Base-by-base conservation (phyloP, 1,284 basidiomycete genomes). In the Moesziomyces aphidis region DNA sequence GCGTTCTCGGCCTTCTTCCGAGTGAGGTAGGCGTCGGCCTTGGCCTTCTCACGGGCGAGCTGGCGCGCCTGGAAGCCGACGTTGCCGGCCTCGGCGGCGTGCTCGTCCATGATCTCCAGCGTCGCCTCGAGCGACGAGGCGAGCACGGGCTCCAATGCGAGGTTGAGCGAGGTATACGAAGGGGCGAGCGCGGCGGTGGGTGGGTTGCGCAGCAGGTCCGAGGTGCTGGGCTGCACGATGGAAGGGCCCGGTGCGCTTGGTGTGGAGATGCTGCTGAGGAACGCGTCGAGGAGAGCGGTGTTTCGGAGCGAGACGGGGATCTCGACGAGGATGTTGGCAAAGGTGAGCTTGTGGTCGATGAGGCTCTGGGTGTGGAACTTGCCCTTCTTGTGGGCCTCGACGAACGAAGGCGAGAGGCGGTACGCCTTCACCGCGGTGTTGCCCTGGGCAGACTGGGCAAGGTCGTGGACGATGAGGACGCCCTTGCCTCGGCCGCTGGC, bases 391-490 rank as follows among this genome's bases (percentile, higher is more conserved):
- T 93, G 91, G 9, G 94, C 94, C 73, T 91, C 90, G 84, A 95
- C 87, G 85, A 97, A 98, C 13, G 90, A 88, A 53, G 90, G 87
- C 45, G 93, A 92, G 70, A 99, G 88, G 76, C 91, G 90, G 89
- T 93, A 99, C 50, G 96, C 97, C 79, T 92, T 92, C 87, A 99
- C 91, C 45, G 91, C 91, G 53, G 95, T 90, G 83, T 94, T 95
- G 52, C 95, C 94, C 77, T 92, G 90, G 58, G 90, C 89, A 45
- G 82, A 82, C 73, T 84, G 82, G 8, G 82, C 83, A 21, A 80
- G 72, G 73, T 84, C 82, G 68, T 82, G 83, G 17, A 84, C 82
- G 48, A 84, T 70, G 43, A 84, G 71, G 31, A 84, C 77, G 17
- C 79, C 83, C 75, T 79, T 83, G 50, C 79, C 74, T 43, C 76